Conservation (phyloP, 331 rosid genomes). For the Pyrus hybrid region DNA sequence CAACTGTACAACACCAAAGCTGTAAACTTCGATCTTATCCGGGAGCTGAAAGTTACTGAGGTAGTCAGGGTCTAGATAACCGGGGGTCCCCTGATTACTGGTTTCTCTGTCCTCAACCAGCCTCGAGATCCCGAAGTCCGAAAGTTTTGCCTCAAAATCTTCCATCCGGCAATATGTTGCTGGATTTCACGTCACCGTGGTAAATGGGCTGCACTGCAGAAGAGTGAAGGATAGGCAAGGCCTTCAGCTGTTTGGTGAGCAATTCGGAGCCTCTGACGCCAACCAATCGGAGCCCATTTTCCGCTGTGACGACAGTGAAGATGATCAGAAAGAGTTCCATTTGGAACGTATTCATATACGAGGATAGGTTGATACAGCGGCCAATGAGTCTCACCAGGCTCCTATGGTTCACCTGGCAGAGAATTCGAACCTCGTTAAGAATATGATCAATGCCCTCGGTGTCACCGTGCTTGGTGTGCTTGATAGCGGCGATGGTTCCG, state of each 20-base stretch:
- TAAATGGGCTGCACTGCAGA: conserved; percentile 13
- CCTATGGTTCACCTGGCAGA: conserved; percentile 19
- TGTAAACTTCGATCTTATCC: conserved; percentile 26
- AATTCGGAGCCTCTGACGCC: conserved; percentile 14
- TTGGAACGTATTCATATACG: conserved; percentile 7
- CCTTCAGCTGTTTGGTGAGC: conserved; percentile 15
- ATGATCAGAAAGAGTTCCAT: conserved; percentile 18
- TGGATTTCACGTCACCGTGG: conserved; percentile 21
- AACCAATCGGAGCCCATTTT: background rate
- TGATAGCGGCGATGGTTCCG: conserved; percentile 4
- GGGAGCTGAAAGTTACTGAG: conserved; percentile 14
- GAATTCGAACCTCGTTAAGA: conserved; percentile 17
- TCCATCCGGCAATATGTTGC: conserved; percentile 19
- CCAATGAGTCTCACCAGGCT: conserved; percentile 20
- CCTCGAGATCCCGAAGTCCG: conserved; percentile 14
- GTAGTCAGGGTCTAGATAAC: conserved; percentile 19
- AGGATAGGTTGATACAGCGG: conserved; percentile 9
- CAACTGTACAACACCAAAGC: conserved; percentile 13
- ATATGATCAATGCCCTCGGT: conserved; percentile 19
- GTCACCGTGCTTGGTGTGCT: conserved; percentile 12
- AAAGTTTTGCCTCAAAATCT: conserved; percentile 15
- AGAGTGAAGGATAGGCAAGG: conserved; percentile 14
- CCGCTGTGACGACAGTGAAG: background rate
- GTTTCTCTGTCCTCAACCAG: conserved; percentile 4
- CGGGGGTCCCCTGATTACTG: conserved; percentile 14